Percentiles rank a stretch among this genome's conserved stretches.
Evolutionary conservation across 2,329 filamentous ascomycete species (phyloP).

Genomic region (Gliomastix tumulicola): DNA sequence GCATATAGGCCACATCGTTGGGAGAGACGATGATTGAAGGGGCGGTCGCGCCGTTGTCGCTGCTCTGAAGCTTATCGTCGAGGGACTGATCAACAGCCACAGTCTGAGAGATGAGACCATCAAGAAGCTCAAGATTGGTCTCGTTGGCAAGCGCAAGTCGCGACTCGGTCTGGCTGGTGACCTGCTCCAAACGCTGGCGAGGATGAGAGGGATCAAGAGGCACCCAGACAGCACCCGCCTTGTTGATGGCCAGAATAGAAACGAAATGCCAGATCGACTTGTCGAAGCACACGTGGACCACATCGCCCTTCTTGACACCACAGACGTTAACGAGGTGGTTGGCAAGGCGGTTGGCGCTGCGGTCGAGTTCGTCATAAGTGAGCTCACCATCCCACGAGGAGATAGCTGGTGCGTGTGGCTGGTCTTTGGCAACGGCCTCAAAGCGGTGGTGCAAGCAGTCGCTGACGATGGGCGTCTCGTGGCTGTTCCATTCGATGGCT

Average conservation of each 20-base stretch:
- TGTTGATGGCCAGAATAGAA: slow-evolving; percentile 11
- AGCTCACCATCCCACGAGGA: slow-evolving; percentile 14
- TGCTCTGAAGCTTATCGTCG: no score
- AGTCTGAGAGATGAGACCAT: no score
- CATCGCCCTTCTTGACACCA: slow-evolving; percentile 2
- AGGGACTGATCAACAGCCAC: no score
- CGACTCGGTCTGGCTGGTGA: slow-evolving; percentile 1
- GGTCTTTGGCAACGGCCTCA: no score
- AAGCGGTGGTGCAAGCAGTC: slow-evolving; percentile 2
- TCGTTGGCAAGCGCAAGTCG: background rate
- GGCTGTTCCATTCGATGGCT: slow-evolving; percentile 24
- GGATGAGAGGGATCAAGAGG: slow-evolving; percentile 9
- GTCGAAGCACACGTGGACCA: slow-evolving; percentile 10
- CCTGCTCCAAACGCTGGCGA: background rate
- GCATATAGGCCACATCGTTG: slow-evolving; percentile 6
- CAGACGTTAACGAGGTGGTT: background rate
- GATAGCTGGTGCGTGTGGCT: slow-evolving; percentile 26
- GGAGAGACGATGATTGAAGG: slow-evolving; percentile 8
- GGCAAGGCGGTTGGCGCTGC: background rate
- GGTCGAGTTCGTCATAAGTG: slow-evolving; percentile 2
- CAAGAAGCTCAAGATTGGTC: no score
- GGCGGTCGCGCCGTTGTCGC: no score
- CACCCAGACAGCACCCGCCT: slow-evolving; percentile 14
- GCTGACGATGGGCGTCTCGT: background rate
- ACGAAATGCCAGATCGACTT: slow-evolving; percentile 11